These are phyloP conservation scores for Incumbomyces lentus DNA, from an alignment of 2,329 filamentous ascomycete genomes.

Conservation along the genomic window DNA sequence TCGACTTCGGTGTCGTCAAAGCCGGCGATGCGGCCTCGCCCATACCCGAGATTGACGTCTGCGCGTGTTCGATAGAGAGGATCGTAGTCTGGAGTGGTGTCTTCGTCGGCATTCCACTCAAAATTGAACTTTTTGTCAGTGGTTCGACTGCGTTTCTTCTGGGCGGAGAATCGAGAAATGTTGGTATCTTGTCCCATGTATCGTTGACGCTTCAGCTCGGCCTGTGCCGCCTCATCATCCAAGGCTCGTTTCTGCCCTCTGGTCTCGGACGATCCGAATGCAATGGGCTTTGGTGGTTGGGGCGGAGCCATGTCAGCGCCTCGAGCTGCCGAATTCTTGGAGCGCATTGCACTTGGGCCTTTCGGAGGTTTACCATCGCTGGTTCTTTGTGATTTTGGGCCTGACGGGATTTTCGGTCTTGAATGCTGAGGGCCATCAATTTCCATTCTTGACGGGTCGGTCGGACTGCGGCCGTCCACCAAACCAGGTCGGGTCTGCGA, in stretches of 20 bases:
- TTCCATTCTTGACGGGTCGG: conserved; percentile 6
- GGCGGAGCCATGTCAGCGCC: conserved; percentile 45
- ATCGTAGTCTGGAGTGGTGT: conserved; percentile 77
- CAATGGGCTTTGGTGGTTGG: conserved; percentile 33
- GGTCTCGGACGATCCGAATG: conserved; percentile 27
- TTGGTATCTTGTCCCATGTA: conserved; percentile 91
- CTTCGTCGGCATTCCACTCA: conserved; percentile 91
- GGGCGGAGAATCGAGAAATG: conserved; percentile 77
- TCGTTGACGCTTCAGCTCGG: conserved; percentile 61
- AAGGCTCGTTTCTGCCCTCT: conserved; percentile 35
- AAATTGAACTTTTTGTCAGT: conserved; percentile 98
- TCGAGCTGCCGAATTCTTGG: conserved; percentile 30
- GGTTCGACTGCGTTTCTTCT: conserved; percentile 88
- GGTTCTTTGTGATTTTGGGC: conserved; percentile 57
- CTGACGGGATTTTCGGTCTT: conserved; percentile 49
- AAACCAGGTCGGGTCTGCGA: conserved; percentile 40
- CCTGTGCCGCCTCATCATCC: conserved; percentile 55
- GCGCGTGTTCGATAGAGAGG: conserved; percentile 63
- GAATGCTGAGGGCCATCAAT: background rate
- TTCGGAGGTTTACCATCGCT: conserved; percentile 32
- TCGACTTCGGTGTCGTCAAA: conserved; percentile 51
- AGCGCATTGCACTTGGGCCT: conserved; percentile 42
- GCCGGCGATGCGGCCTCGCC: conserved; percentile 56
- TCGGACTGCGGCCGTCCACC: conserved; percentile 8
- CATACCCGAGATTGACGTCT: conserved; percentile 56